Conservation (phyloP, 768 basidiomycete species). For the Trametes gibbosa region DNA sequence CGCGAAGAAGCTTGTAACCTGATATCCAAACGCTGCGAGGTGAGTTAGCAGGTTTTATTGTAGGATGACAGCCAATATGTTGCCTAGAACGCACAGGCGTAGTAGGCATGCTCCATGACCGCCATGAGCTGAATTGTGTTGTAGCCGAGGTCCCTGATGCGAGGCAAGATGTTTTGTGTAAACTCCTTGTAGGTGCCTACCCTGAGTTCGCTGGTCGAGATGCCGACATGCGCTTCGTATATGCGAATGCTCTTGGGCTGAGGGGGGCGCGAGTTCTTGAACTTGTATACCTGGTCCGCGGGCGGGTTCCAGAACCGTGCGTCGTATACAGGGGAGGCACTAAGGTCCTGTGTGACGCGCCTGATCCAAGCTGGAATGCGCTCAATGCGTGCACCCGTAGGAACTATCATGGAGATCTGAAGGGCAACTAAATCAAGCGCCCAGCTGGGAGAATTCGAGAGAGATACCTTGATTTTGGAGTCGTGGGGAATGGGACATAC, state of each 20-base stretch:
- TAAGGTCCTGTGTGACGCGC: conserved; percentile 92
- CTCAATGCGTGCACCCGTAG: conserved; percentile 78
- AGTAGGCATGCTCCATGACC: conserved; percentile 97
- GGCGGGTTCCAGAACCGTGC: conserved; percentile 99
- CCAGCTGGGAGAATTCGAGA: neutral
- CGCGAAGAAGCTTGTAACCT: conserved; percentile 96
- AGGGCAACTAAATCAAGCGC: neutral
- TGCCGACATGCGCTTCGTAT: conserved; percentile 98
- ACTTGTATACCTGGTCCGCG: conserved; percentile 62
- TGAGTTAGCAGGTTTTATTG: neutral
- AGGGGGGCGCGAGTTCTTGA: conserved; percentile 74
- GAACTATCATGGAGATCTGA: conserved; percentile 90
- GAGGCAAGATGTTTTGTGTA: conserved; percentile 74
- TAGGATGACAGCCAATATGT: no score
- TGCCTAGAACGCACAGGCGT: conserved; percentile 71
- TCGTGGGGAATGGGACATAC: conserved; percentile 88
- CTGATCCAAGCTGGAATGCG: conserved; percentile 92
- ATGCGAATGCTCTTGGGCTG: conserved; percentile 71
- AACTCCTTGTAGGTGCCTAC: conserved; percentile 98
- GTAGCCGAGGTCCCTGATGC: conserved; percentile 91
- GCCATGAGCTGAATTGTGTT: conserved; percentile 99
- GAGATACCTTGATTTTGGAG: conserved; percentile 83
- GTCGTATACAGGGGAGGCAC: conserved; percentile 88
- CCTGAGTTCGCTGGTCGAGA: conserved; percentile 81
- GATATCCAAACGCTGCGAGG: conserved; percentile 88